Evolutionary conservation across 352 stramenopile genomes (phyloP).

Genomic region (Phytophthora pistaciae): DNA sequence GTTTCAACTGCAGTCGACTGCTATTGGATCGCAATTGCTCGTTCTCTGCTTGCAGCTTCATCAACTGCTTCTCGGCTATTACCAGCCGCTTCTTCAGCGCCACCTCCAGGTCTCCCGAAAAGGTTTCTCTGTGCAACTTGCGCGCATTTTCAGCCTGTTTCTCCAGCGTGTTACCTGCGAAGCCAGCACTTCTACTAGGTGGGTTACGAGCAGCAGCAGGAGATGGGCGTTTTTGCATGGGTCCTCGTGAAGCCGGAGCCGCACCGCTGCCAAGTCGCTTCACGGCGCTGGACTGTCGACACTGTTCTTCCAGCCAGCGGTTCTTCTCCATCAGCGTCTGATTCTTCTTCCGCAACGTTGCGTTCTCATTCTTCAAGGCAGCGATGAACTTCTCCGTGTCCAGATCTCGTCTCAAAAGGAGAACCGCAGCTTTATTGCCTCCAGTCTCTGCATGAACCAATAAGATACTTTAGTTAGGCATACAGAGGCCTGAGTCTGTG

Average conservation of each 20-base stretch:
- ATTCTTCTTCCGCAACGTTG: constrained; percentile 76
- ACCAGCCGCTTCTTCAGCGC: constrained; percentile 79
- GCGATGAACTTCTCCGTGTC: constrained; percentile 87
- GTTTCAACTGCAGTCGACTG: constrained; percentile 12
- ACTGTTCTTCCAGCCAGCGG: constrained; percentile 59
- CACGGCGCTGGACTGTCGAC: constrained; percentile 9
- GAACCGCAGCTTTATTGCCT: constrained; percentile 32
- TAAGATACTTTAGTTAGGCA: neutral
- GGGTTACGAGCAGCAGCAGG: constrained; percentile 2
- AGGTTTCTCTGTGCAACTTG: constrained; percentile 58
- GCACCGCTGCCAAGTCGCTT: constrained; percentile 39
- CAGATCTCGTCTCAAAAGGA: constrained; percentile 63
- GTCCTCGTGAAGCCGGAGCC: neutral
- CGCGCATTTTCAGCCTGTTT: constrained; percentile 55
- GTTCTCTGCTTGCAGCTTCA: constrained; percentile 80
- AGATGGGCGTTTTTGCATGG: constrained; percentile 13
- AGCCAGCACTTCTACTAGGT: constrained; percentile 12
- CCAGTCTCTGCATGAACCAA: constrained; percentile 32
- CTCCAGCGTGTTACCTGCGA: constrained; percentile 44
- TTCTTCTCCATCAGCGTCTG: constrained; percentile 79
- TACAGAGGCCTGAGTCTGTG: neutral
- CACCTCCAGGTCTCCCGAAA: constrained; percentile 69
- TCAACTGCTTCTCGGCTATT: constrained; percentile 73
- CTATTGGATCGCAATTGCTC: constrained; percentile 49
- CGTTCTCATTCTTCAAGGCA: constrained; percentile 82